Base-by-base conservation (phyloP, 495 filamentous ascomycete genomes). In the Penicilliopsis zonata region DNA sequence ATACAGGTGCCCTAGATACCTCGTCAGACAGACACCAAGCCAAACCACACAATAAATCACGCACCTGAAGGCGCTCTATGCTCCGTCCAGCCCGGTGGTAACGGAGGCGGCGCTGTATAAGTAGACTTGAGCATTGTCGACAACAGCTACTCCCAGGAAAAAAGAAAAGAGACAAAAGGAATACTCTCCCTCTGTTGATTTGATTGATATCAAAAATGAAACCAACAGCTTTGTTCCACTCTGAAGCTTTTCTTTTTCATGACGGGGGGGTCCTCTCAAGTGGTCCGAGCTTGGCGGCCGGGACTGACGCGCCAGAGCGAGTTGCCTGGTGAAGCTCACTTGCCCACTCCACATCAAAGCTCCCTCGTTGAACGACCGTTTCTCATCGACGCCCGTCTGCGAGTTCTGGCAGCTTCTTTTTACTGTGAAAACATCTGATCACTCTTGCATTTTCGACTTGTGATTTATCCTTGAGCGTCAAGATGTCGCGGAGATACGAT, bases 401-500 rank as follows among this genome's bases (percentile, higher is more conserved):
- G 9, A 18, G 13, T 16, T 17, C 4, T 7, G 22, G 17, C n/a
- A 30, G 10, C 28, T 12, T 5, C 5, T 13, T 21, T 21, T 21
- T 18, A 3, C 28, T 15, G 8, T 5, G 4, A 12, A 28, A 13
- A 13, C 13, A 6, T 13, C 7, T 5, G 8, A 8, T 28, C 5
- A 30, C 14, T 31, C 5, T 20, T 31, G 18, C 21, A 34, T 19
- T 37, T 39, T 42, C 19, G 22, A 21, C 31, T 40, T 6, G 18
- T 13, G 7, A 15, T 28, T 38, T 41, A 13, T 28, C 37, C 30
- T 36, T 40, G 29, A 20, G 18, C 43, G 49, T 32, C 51, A 70
- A 50, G 52, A 98, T 98, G 90, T 94, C 90, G 50, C 79, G 90
- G 68, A 78, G 88, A 69, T 98, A 98, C 65, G 90, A 96, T 80